A percentile compares a stretch with the other conserved stretches of the same genome.
Evolutionary conservation across 805 yeast genomes (phyloP).

Genomic region (Wickerhamomyces bisporus): DNA sequence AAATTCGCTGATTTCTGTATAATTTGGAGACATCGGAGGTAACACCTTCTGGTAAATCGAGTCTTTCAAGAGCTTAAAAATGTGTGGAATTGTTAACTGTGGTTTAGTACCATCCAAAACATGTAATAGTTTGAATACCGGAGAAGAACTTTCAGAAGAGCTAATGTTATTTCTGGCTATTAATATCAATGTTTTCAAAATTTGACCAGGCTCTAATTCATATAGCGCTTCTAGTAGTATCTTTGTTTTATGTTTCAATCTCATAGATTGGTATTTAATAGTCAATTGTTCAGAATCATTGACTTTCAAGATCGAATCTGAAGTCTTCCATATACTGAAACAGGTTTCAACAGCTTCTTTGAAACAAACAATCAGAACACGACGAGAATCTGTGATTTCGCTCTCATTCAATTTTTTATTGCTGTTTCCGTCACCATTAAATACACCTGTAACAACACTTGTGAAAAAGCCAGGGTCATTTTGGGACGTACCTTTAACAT

Average conservation of each 20-base stretch:
- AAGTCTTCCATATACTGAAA: conserved; percentile 67
- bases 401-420: not conserved
- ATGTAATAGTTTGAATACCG: conserved; percentile 58
- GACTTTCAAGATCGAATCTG: conserved; percentile 36
- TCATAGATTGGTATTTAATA: conserved; percentile 43
- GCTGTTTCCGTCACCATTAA: conserved; percentile 48
- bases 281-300: conserved; percentile 27
- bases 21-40: conserved; percentile 10
- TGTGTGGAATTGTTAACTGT: conserved; percentile 62
- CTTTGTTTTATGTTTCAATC: conserved; percentile 65
- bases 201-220: conserved; percentile 65
- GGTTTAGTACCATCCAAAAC: conserved; percentile 83
- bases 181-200: conserved; percentile 58
- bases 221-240: conserved; percentile 60
- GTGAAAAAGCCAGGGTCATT: conserved; percentile 46
- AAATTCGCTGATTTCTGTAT: conserved; percentile 14
- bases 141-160: conserved; percentile 20
- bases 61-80: conserved; percentile 50
- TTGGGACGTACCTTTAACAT: conserved; percentile 23
- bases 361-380: conserved; percentile 39
- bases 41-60: conserved; percentile 26
- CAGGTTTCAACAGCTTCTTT: conserved; percentile 52
- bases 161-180: conserved; percentile 17
- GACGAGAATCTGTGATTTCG: conserved; percentile 12
- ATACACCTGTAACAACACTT: conserved; percentile 75